Conservation (phyloP, 345 rosid species). For the Laguncularia racemosa region DNA sequence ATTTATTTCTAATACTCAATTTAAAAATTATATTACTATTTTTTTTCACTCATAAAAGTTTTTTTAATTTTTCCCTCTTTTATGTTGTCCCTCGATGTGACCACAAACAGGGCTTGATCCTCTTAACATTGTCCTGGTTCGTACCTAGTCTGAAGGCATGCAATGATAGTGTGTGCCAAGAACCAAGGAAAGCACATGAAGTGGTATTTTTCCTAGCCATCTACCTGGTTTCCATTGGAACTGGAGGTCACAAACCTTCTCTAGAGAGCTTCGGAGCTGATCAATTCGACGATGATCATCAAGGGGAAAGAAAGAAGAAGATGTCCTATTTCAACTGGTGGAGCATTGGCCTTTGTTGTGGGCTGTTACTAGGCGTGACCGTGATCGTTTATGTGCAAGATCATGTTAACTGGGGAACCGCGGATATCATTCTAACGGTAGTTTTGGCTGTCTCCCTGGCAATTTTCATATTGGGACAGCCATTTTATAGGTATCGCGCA, state of each 20-base stretch:
- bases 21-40: too few species aligned
- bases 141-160: slow-evolving; percentile 74
- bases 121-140: slow-evolving; percentile 66
- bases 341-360: slow-evolving; percentile 68
- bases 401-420: slow-evolving; percentile 74
- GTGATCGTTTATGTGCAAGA: slow-evolving; percentile 69
- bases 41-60: too few species aligned
- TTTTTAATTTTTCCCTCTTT: too few species aligned
- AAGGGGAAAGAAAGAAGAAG: slow-evolving; percentile 64
- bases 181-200: slow-evolving; percentile 64
- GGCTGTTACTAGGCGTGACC: slow-evolving; percentile 72
- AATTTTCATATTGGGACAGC: slow-evolving; percentile 59
- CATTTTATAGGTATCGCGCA: slow-evolving; percentile 56
- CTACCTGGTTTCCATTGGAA: slow-evolving; percentile 76
- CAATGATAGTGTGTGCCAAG: slow-evolving; percentile 31
- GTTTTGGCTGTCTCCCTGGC: slow-evolving; percentile 59
- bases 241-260: slow-evolving; percentile 95
- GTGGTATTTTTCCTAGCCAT: slow-evolving; percentile 66
- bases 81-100: neutral
- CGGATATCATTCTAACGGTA: slow-evolving; percentile 50
- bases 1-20: too few species aligned
- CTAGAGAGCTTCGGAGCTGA: slow-evolving; percentile 97
- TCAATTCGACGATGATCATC: slow-evolving; percentile 79
- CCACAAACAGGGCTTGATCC: slow-evolving; percentile 53
- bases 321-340: slow-evolving; percentile 98